Evolutionary conservation across 2,329 filamentous ascomycete species (phyloP).

Genomic region (Grosmannia huntii): DNA sequence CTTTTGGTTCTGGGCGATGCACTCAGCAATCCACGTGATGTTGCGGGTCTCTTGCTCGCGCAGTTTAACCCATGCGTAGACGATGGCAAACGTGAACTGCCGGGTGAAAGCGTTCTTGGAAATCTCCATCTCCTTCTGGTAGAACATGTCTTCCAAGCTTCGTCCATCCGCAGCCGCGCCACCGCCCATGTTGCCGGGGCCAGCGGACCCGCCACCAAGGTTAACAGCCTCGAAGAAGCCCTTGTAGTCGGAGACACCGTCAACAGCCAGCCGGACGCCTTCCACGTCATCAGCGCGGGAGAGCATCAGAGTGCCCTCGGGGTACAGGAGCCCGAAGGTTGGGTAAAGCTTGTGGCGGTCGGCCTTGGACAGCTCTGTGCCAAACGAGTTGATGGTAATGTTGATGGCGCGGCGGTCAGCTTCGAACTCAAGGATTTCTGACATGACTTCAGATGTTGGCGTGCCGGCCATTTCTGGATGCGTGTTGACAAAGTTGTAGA

Average conservation of each 20-base stretch:
- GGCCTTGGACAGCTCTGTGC: conserved; percentile 84
- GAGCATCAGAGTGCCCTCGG: conserved; percentile 89
- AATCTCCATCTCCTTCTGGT: conserved; percentile 99
- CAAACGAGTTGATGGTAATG: conserved; percentile 97
- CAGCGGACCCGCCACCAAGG: conserved; percentile 55
- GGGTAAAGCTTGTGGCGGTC: conserved; percentile 96
- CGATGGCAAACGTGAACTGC: conserved; percentile 88
- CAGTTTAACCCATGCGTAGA: conserved; percentile 96
- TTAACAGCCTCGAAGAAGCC: conserved; percentile 87
- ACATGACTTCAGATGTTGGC: conserved; percentile 89
- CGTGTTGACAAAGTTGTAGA: conserved; percentile 86
- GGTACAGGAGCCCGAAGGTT: conserved; percentile 78
- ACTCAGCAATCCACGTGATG: conserved; percentile 98
- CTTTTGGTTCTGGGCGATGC: conserved; percentile 99
- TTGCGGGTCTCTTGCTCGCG: conserved; percentile 99
- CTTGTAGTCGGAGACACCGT: conserved; percentile 89
- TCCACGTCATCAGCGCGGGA: conserved; percentile 91
- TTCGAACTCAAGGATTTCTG: conserved; percentile 90
- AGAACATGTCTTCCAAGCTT: conserved; percentile 94
- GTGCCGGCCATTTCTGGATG: conserved; percentile 77
- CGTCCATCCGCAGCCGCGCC: conserved; percentile 70
- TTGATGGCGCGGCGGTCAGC: conserved; percentile 95
- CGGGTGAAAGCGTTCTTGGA: conserved; percentile 90
- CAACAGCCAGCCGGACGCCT: conserved; percentile 83
- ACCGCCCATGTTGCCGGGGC: conserved; percentile 74